These are phyloP conservation scores for Syzygium aqueum DNA, from an alignment of 345 rosid genomes.

Conservation along the genomic window DNA sequence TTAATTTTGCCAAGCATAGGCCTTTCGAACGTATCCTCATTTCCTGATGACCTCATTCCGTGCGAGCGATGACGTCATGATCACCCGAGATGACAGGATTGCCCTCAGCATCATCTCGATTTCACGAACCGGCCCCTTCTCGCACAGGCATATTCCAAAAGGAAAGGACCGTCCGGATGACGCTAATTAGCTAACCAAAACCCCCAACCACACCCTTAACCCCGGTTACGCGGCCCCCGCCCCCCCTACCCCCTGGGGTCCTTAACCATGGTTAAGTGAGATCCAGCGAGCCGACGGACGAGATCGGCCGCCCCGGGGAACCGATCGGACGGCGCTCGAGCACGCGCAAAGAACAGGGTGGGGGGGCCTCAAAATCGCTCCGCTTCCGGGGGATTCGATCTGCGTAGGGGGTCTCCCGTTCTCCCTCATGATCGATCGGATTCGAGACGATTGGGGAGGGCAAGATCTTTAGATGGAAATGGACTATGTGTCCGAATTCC, in stretches of 20 bases:
- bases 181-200: not conserved
- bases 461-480: slow-evolving; percentile 21
- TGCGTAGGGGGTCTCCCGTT: not conserved
- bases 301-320: not conserved
- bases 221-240: not conserved
- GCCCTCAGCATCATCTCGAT: not conserved
- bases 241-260: not conserved
- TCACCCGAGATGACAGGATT: not conserved
- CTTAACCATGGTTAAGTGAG: not conserved
- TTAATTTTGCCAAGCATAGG: not conserved
- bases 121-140: not conserved
- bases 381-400: not conserved
- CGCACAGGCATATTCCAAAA: not conserved
- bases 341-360: slow-evolving; percentile 5
- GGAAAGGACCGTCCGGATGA: not conserved
- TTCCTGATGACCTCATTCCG: not conserved
- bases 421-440: not conserved
- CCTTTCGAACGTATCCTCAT: not conserved
- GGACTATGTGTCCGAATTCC: slow-evolving; percentile 40
- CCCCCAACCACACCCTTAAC: not conserved
- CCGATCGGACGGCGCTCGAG: slow-evolving; percentile 10
- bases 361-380: not conserved
- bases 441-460: not conserved
- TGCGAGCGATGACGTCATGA: not conserved
- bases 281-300: not conserved